Evolutionary conservation across 1,284 basidiomycete species (phyloP).

Genomic region (Exsudoporus floridanus): DNA sequence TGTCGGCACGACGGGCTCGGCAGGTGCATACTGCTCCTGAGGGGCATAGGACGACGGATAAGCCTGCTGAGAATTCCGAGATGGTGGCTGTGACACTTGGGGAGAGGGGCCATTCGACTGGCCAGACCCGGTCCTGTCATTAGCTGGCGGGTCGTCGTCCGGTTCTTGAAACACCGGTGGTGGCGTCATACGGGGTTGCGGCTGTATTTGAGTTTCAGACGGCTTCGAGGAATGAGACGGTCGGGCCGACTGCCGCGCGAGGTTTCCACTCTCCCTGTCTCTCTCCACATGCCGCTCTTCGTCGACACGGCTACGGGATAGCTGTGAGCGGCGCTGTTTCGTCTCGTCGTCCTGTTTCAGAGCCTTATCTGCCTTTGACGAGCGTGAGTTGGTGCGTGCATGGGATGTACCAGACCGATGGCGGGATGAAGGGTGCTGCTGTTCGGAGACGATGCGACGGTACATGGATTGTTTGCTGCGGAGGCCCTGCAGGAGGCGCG

Average conservation of each 20-base stretch:
- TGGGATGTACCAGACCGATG: slow-evolving; percentile 51
- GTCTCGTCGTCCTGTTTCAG: slow-evolving; percentile 41
- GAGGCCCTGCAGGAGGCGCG: slow-evolving; percentile 86
- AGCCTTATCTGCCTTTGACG: slow-evolving; percentile 42
- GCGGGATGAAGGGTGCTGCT: slow-evolving; percentile 39
- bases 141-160: slow-evolving; percentile 29
- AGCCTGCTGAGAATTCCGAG: slow-evolving; percentile 18
- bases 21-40: slow-evolving; percentile 13
- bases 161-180: slow-evolving; percentile 34
- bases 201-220: slow-evolving; percentile 14
- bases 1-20: slow-evolving; percentile 10
- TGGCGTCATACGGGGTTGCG: slow-evolving; percentile 22
- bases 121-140: slow-evolving; percentile 11
- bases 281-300: slow-evolving; percentile 25
- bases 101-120: slow-evolving; percentile 14
- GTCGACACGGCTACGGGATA: slow-evolving; percentile 37
- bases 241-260: slow-evolving; percentile 18
- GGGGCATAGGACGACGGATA: slow-evolving; percentile 1
- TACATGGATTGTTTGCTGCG: slow-evolving; percentile 88
- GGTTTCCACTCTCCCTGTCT: slow-evolving; percentile 14
- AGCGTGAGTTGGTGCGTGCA: slow-evolving; percentile 52
- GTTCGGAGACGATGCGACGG: slow-evolving; percentile 63
- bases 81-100: slow-evolving; percentile 12
- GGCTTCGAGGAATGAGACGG: slow-evolving; percentile 18
- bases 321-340: slow-evolving; percentile 44